Evolutionary conservation across 805 yeast species (phyloP).

Genomic region (Teunomyces lycoperdinae): DNA sequence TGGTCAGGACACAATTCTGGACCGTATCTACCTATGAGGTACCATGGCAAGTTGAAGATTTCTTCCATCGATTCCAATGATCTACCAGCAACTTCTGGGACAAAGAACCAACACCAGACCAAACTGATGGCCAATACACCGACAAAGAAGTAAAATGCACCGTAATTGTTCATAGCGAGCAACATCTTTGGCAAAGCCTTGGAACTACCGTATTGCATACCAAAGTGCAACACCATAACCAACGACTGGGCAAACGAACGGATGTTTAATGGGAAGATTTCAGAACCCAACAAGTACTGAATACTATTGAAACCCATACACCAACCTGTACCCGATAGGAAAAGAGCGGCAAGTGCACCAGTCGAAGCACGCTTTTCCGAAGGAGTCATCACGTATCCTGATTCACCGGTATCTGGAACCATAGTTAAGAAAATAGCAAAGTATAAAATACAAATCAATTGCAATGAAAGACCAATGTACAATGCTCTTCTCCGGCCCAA

Average conservation of each 20-base stretch:
- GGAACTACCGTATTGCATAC: constrained; percentile 25
- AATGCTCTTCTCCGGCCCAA: constrained; percentile 20
- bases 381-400: constrained; percentile 9
- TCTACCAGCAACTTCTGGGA: constrained; percentile 24
- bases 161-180: constrained; percentile 18
- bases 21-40: constrained; percentile 23
- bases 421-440: constrained; percentile 20
- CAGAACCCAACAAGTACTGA: constrained; percentile 24
- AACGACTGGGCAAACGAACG: constrained; percentile 23
- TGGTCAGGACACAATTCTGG: constrained; percentile 23
- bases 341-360: constrained; percentile 23
- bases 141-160: constrained; percentile 22
- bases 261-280: constrained; percentile 21
- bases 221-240: constrained; percentile 25
- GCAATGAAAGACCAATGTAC: constrained; percentile 19
- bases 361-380: constrained; percentile 14
- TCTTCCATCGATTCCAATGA: constrained; percentile 26
- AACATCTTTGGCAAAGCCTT: constrained; percentile 24
- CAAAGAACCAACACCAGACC: constrained; percentile 24
- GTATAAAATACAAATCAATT: constrained; percentile 15
- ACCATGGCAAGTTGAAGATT: constrained; percentile 25
- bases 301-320: constrained; percentile 22
- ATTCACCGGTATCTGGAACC: constrained; percentile 19
- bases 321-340: constrained; percentile 23
- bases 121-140: constrained; percentile 15